Evolutionary conservation across 2,329 filamentous ascomycete genomes (phyloP).

Genomic region (Penicillium thymicola): DNA sequence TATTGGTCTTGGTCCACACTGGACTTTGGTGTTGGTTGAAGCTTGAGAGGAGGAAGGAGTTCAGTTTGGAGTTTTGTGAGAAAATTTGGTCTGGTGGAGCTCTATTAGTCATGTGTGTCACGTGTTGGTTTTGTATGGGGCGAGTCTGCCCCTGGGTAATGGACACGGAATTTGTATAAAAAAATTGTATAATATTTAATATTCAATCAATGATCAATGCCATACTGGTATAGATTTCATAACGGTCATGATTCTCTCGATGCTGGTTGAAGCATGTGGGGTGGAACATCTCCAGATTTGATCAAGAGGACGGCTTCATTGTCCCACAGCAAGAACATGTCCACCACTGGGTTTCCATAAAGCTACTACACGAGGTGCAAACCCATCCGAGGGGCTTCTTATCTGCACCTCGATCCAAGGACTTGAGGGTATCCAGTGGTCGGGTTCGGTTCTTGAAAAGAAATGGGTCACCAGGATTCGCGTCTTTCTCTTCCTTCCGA

Average conservation of each 20-base stretch:
- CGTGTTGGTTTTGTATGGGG: conserved; percentile 1
- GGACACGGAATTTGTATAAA: neutral
- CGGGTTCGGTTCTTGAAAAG: conserved; percentile 30
- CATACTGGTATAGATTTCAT: neutral
- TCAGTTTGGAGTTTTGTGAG: conserved; percentile 11
- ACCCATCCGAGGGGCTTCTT: conserved; percentile 56
- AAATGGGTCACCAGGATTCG: conserved; percentile 14
- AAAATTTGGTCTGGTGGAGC: conserved; percentile 18
- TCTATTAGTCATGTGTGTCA: conserved; percentile 13
- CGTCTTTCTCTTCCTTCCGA: conserved; percentile 7
- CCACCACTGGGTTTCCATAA: conserved; percentile 65
- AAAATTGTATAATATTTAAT: too few species aligned
- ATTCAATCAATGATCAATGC: neutral
- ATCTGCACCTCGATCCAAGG: conserved; percentile 41
- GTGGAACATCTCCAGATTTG: neutral
- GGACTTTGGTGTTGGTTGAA: conserved; percentile 1
- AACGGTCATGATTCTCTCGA: neutral
- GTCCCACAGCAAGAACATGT: conserved; percentile 59
- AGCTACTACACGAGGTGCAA: conserved; percentile 56
- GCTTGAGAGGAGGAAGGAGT: conserved; percentile 2
- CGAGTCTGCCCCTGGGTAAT: neutral
- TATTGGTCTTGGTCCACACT: conserved; percentile 5
- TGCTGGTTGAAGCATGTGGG: neutral
- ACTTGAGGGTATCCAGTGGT: conserved; percentile 38
- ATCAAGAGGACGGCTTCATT: conserved; percentile 54